Evolutionary conservation across 192 early-diverging fungal species (phyloP).

Genomic region (Geranomyces michiganensis): DNA sequence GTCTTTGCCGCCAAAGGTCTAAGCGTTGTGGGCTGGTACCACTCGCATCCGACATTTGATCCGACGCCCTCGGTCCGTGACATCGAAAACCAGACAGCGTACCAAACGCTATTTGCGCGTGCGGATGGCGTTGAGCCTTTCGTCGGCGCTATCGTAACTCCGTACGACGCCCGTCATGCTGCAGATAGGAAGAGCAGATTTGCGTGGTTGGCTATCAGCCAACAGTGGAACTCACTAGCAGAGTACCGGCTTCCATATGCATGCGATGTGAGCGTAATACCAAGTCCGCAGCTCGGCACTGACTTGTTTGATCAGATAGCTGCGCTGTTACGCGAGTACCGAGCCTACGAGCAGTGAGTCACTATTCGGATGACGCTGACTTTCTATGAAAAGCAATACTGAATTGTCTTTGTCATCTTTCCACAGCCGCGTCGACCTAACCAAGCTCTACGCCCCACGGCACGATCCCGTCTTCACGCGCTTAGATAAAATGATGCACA

Average conservation of each 20-base stretch:
- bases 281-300: conserved; percentile 45
- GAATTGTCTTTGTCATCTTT: not conserved
- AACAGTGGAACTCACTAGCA: conserved; percentile 49
- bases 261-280: conserved; percentile 52
- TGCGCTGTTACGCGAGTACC: conserved; percentile 63
- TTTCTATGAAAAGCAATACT: not conserved
- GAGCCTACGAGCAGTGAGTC: conserved; percentile 60
- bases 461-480: conserved; percentile 51
- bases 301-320: conserved; percentile 59
- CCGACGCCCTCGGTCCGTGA: conserved; percentile 87
- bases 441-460: conserved; percentile 39
- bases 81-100: conserved; percentile 84
- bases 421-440: conserved; percentile 61
- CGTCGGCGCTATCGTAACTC: conserved; percentile 85
- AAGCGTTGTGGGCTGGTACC: conserved; percentile 91
- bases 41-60: conserved; percentile 93
- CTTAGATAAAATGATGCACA: conserved; percentile 64
- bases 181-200: conserved; percentile 58
- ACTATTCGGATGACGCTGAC: no score
- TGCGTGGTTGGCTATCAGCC: conserved; percentile 62
- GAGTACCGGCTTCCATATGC: conserved; percentile 64
- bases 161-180: conserved; percentile 65
- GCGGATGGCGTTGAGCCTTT: conserved; percentile 77
- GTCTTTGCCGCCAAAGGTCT: conserved; percentile 66
- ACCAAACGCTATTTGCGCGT: conserved; percentile 79